These are phyloP conservation scores for Eragrostis nindensis DNA, from an alignment of 176 grass and related monocot species.

Conservation along the genomic window DNA sequence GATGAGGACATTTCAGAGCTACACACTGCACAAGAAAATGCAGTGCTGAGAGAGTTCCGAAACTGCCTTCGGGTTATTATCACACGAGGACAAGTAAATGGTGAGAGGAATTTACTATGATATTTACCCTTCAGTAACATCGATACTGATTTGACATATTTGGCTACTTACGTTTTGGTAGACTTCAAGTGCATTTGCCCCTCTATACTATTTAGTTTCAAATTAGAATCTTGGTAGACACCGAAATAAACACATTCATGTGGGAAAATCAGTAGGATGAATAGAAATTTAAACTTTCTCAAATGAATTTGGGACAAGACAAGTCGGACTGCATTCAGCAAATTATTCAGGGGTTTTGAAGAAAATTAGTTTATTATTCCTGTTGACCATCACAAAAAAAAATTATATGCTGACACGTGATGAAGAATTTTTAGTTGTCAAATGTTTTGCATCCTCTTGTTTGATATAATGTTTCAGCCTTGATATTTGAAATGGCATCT, in stretches of 20 bases:
- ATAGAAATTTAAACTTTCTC: background rate
- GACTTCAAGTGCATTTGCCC: conserved; percentile 5
- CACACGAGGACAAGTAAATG: conserved; percentile 63
- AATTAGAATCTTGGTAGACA: background rate
- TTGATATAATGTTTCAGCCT: conserved; percentile 3
- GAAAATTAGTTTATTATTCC: conserved; percentile 8
- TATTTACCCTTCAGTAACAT: conserved; percentile 4
- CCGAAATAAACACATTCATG: background rate
- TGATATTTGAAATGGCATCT: conserved; percentile 8
- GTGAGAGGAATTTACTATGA: conserved; percentile 37
- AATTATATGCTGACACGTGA: background rate
- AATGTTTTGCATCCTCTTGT: background rate
- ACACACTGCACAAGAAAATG: conserved; percentile 57
- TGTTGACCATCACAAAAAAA: background rate
- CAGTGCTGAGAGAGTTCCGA: conserved; percentile 57
- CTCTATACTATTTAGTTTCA: conserved; percentile 19
- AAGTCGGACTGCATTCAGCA: background rate
- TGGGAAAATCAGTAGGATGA: conserved; percentile 18
- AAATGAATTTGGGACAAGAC: background rate
- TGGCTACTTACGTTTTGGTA: conserved; percentile 26
- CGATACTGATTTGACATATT: conserved; percentile 7
- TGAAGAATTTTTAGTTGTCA: conserved; percentile 1
- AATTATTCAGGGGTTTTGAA: background rate
- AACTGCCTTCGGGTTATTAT: conserved; percentile 58
- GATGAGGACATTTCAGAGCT: conserved; percentile 58